phyloP scores from a whole-genome alignment of 768 basidiomycete species.

The Termitomyces titanicus region DNA sequence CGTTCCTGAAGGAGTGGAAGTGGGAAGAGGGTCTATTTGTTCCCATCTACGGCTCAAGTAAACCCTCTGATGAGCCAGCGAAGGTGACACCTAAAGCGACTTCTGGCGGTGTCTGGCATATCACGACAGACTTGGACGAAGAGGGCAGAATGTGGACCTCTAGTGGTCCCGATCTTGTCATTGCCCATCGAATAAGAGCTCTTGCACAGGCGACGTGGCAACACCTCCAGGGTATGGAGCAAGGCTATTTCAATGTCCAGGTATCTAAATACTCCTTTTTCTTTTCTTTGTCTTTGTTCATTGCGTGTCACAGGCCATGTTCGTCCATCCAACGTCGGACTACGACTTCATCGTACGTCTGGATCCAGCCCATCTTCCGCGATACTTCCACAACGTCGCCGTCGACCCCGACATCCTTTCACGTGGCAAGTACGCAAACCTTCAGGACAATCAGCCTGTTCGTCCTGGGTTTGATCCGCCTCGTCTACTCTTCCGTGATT shows the following conservation, averaged over 20 bases:
- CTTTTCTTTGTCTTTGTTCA: not conserved
- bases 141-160: constrained; percentile 77
- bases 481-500: constrained; percentile 57
- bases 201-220: constrained; percentile 76
- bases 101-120: constrained; percentile 59
- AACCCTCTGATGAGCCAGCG: constrained; percentile 23
- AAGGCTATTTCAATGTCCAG: constrained; percentile 51
- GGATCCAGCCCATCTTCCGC: constrained; percentile 57
- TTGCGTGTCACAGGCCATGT: constrained; percentile 56
- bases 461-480: constrained; percentile 48
- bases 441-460: constrained; percentile 26
- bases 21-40: constrained; percentile 77
- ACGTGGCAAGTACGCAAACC: constrained; percentile 45
- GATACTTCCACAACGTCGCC: constrained; percentile 70
- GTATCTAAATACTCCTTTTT: constrained; percentile 32
- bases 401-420: constrained; percentile 47
- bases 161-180: constrained; percentile 60
- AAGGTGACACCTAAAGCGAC: constrained; percentile 21
- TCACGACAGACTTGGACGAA: constrained; percentile 76
- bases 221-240: constrained; percentile 49
- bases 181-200: constrained; percentile 67
- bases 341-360: constrained; percentile 86
- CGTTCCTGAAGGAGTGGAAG: constrained; percentile 77
- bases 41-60: constrained; percentile 53
- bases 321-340: constrained; percentile 77